Conservation (phyloP, 179 eudicot genomes). For the Carnegiea gigantea region DNA sequence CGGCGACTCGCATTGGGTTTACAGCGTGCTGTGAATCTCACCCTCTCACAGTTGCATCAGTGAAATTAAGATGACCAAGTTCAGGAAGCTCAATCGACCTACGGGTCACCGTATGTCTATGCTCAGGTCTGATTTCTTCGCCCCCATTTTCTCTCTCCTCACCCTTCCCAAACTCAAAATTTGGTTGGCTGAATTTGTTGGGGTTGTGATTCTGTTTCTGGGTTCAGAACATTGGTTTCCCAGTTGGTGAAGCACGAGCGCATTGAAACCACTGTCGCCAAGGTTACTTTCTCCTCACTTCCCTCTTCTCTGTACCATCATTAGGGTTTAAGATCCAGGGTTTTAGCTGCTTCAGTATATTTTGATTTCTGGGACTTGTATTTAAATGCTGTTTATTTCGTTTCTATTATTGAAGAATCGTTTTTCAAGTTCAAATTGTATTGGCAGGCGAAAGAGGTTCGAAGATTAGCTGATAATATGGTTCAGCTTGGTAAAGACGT, state of each 20-base stretch:
- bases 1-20: too few relatives aligned
- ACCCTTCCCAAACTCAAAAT: not conserved
- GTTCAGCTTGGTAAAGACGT: conserved; percentile 95
- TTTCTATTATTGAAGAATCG: not conserved
- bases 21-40: too few relatives aligned
- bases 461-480: conserved; percentile 96
- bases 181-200: not conserved
- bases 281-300: conserved; percentile 38
- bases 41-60: too few relatives aligned
- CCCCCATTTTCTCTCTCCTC: not conserved
- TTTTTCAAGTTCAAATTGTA: not conserved
- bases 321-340: conserved; percentile 27
- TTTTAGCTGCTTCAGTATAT: conserved; percentile 10
- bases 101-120: conserved; percentile 90
- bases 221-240: conserved; percentile 85
- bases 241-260: conserved; percentile 93
- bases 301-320: not conserved
- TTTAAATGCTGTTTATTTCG: not conserved
- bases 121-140: conserved; percentile 57
- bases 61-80: conserved; percentile 64
- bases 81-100: conserved; percentile 88
- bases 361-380: not conserved
- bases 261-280: conserved; percentile 94
- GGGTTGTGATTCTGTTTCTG: conserved; percentile 6
- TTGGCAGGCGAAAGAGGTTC: conserved; percentile 85